Conservation (phyloP, 1,284 basidiomycete species). For the Cutaneotrichosporon arboriforme region DNA sequence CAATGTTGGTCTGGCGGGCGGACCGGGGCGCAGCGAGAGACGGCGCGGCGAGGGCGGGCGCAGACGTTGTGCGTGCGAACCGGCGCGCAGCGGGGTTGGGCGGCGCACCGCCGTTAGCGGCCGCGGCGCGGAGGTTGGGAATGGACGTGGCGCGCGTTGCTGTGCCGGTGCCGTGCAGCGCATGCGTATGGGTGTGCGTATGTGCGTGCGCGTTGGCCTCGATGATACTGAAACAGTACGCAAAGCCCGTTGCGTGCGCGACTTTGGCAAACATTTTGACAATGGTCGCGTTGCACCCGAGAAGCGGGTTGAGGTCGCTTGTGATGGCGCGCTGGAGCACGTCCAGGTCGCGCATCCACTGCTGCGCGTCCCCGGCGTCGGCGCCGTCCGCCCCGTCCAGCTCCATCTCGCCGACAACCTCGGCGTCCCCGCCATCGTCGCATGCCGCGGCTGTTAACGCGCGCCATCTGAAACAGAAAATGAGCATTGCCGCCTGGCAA, state of each 20-base stretch:
- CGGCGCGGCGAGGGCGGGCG: conserved; percentile 5
- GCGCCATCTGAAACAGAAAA: conserved; percentile 97
- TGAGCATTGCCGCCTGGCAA: conserved; percentile 86
- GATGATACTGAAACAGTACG: conserved; percentile 92
- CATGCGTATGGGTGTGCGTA: conserved; percentile 17
- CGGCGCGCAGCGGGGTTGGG: conserved; percentile 7
- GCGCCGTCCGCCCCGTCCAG: conserved; percentile 47
- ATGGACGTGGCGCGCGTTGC: conserved; percentile 14
- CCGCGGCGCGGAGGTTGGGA: conserved; percentile 1
- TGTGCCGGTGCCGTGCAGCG: too few species aligned
- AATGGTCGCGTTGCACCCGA: conserved; percentile 82
- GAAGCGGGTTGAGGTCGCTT: conserved; percentile 82
- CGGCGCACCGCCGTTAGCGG: background rate
- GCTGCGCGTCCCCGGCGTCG: conserved; percentile 34
- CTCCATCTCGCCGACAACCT: conserved; percentile 55
- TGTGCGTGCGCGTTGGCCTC: conserved; percentile 60
- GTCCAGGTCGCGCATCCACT: conserved; percentile 77
- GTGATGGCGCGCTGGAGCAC: conserved; percentile 75
- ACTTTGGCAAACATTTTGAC: conserved; percentile 92
- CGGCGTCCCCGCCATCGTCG: conserved; percentile 49
- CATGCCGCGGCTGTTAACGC: conserved; percentile 24
- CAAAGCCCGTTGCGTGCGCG: conserved; percentile 82
- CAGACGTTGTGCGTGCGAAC: background rate
- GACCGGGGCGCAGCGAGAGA: conserved; percentile 25
- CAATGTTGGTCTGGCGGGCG: conserved; percentile 48